Evolutionary conservation across 2,329 filamentous ascomycete species (phyloP).

Genomic region (Beauveria bassiana): DNA sequence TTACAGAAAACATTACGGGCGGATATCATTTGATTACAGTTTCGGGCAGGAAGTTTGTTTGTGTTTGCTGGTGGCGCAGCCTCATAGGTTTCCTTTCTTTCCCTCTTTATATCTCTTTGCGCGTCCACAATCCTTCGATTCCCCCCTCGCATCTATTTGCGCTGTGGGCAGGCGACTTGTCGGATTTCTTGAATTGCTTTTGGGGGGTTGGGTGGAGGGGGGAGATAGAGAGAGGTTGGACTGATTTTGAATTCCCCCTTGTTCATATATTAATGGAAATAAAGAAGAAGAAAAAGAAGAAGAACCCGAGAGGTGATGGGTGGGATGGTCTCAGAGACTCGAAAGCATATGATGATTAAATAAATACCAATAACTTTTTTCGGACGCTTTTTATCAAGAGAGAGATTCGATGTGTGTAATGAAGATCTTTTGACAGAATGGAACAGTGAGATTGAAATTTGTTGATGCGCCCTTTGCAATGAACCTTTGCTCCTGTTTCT

Average conservation of each 20-base stretch:
- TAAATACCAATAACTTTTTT: not conserved
- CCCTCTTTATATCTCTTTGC: not conserved
- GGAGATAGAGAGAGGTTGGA: not conserved
- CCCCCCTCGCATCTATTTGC: not conserved
- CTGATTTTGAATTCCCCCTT: not conserved
- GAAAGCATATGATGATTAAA: not conserved
- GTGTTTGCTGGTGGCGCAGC: not conserved
- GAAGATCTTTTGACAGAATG: not conserved
- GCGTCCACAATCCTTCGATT: not conserved
- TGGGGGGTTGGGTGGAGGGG: no score
- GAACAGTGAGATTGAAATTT: not conserved
- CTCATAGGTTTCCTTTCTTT: not conserved
- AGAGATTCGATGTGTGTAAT: not conserved
- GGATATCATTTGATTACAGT: not conserved
- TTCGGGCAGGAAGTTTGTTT: not conserved
- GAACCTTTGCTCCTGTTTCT: not conserved
- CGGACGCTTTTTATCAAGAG: not conserved
- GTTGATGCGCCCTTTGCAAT: not conserved
- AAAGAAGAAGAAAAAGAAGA: not conserved
- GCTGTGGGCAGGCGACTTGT: not conserved
- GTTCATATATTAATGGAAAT: not conserved
- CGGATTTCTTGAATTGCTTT: not conserved
- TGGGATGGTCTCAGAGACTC: not conserved
- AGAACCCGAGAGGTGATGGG: not conserved
- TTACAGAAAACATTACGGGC: not conserved